A percentile compares a stretch with the other conserved stretches of the same genome.
Evolutionary conservation across 176 grass and related monocot species (phyloP).

Genomic region (Rhynchospora pubera): DNA sequence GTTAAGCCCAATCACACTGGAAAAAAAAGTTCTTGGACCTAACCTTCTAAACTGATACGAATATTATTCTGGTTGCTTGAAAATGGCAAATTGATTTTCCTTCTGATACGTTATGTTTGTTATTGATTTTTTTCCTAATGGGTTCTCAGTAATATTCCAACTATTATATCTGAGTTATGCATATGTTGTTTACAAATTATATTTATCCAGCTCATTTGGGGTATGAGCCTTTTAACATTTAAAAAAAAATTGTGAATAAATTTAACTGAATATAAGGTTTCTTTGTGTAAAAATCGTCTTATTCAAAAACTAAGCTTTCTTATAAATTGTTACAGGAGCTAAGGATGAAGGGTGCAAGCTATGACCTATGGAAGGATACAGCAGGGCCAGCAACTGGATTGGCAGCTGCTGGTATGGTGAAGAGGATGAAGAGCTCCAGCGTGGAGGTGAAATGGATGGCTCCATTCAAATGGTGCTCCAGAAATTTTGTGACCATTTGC

Average conservation of each 20-base stretch:
- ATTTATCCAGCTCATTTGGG: no score
- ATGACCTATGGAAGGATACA: conserved; percentile 86
- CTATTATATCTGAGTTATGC: not conserved
- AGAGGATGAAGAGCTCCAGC: conserved; percentile 66
- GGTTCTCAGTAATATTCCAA: not conserved
- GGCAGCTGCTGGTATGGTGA: conserved; percentile 23
- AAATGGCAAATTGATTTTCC: not conserved
- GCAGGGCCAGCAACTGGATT: conserved; percentile 29
- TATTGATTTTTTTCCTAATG: not conserved
- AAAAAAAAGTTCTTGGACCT: not conserved
- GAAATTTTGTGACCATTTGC: conserved; percentile 54
- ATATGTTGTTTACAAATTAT: not conserved
- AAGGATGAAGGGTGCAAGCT: conserved; percentile 59
- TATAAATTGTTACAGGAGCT: conserved; percentile 10
- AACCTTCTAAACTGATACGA: not conserved
- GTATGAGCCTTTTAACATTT: no score
- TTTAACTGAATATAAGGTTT: no score
- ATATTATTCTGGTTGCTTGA: not conserved
- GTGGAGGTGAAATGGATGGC: conserved; percentile 54
- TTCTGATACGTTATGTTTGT: not conserved
- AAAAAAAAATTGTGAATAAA: no score
- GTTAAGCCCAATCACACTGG: not conserved
- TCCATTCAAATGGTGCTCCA: conserved; percentile 60
- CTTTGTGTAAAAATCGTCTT: no score
- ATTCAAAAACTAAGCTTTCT: not conserved